phyloP scores from a whole-genome alignment of 208 protist species.

The Naegleria fowleri region DNA sequence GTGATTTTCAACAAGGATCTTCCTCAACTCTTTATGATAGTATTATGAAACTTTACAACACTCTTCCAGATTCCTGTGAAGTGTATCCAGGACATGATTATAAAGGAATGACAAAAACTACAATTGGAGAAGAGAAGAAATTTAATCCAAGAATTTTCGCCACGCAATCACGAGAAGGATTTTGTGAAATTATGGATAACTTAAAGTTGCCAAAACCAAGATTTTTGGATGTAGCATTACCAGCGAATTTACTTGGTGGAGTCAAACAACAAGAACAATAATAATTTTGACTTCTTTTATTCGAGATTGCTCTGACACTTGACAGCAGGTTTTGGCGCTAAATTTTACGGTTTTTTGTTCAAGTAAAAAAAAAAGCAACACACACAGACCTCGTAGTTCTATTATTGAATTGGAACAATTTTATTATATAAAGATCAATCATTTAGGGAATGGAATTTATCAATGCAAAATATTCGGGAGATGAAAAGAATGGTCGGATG shows the following conservation, averaged over 20 bases:
- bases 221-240: not conserved
- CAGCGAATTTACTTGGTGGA: not conserved
- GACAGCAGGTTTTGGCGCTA: too few species aligned
- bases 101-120: not conserved
- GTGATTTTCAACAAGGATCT: constrained; percentile 12
- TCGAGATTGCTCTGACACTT: too few species aligned
- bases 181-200: not conserved
- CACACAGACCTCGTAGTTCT: too few species aligned
- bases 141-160: not conserved
- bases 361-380: too few species aligned
- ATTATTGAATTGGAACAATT: too few species aligned
- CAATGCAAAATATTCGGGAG: not conserved
- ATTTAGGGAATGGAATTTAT: not conserved
- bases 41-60: not conserved
- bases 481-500: constrained; percentile 7
- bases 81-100: constrained; percentile 15
- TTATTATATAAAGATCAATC: too few species aligned
- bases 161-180: not conserved
- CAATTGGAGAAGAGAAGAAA: constrained; percentile 14
- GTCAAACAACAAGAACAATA: not conserved
- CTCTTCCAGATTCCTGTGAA: not conserved
- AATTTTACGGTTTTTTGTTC: too few species aligned
- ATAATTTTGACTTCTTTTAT: too few species aligned
- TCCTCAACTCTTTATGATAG: not conserved
- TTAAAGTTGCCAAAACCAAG: constrained; percentile 2